phyloP scores from a whole-genome alignment of 208 protist species.

The Trypanosoma cruzi region DNA sequence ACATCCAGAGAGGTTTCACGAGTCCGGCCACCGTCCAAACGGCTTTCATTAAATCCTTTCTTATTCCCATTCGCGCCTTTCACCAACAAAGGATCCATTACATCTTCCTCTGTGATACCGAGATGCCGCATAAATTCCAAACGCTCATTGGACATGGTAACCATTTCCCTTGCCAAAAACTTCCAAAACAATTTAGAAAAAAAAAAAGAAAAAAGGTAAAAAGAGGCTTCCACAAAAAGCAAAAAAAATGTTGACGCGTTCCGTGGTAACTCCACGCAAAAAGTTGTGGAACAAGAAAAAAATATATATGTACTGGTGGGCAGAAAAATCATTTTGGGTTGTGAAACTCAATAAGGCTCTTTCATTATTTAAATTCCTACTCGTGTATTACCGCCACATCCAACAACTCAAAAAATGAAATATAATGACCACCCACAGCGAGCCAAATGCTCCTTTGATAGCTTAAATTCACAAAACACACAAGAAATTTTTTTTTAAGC shows the following conservation, averaged over 20 bases:
- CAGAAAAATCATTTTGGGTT: not conserved
- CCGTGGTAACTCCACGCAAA: not conserved
- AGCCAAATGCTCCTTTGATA: not conserved
- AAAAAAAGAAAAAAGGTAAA: slow-evolving; percentile 1
- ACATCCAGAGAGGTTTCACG: not conserved
- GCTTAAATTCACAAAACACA: not conserved
- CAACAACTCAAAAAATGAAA: not conserved
- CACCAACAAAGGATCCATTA: slow-evolving; percentile 44
- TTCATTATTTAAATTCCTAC: not conserved
- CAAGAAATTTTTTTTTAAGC: not conserved
- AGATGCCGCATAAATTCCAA: slow-evolving; percentile 77
- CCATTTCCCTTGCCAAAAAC: slow-evolving; percentile 18
- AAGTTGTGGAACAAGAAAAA: not conserved
- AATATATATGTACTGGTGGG: not conserved
- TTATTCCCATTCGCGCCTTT: slow-evolving; percentile 1
- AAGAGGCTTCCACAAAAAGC: not conserved
- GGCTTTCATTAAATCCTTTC: not conserved
- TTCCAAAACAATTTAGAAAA: slow-evolving; percentile 24
- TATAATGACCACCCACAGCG: not conserved
- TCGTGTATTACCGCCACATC: not conserved
- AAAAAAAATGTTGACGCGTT: not conserved
- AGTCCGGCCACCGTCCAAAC: not conserved
- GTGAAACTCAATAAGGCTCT: not conserved
- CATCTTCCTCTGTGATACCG: slow-evolving; percentile 74
- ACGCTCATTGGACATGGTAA: slow-evolving; percentile 38